Base-by-base conservation (phyloP, 306 rosid species). In the Dryas octopetala region DNA sequence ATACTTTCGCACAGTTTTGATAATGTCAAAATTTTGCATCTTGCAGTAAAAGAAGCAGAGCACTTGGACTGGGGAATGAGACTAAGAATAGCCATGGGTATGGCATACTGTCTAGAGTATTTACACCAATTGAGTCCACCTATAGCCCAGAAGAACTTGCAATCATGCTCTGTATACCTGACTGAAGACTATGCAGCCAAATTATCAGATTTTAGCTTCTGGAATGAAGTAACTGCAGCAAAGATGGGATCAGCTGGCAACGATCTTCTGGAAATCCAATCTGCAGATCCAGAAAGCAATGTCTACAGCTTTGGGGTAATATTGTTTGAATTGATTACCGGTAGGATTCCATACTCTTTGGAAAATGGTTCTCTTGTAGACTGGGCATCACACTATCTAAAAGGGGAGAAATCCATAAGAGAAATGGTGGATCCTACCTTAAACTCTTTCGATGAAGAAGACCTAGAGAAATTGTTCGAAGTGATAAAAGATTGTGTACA, bases 151-250 rank as follows among this genome's bases (percentile, higher is more conserved):
- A 79, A 74, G 76, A 86, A 84, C 83, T 84, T 95, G 55, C 80
- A 74, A 16, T 91, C 98, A 60, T 90, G 96, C 7, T 82, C 93
- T 28, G 81, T 95, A 66, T 90, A 86, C 80, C 86, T 95, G 15
- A 90, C 98, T 0, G 98, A 95, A 85, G 98, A 95, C 71, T 90
- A 89, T 11, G 98, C 98, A 5, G 95, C 97, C 45, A 90, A 95
- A 73, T 15, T 91, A 75, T 91, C 97, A 15, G 96, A 90, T 75
- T 88, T 91, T 11, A 70, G 89, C 88, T 86, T 86, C 78, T 89
- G 89, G 93, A 84, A 78, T 58, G 91, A 89, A 74, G 77, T 68
- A 67, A 80, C 79, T 45, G 76, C 85, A 60, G 23, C 80, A 64
- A 83, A 76, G 83, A 85, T 79, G 66, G 74, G 70, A 74, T 75